Base-by-base conservation (phyloP, 495 filamentous ascomycete species). In the Hamigera avellanea region DNA sequence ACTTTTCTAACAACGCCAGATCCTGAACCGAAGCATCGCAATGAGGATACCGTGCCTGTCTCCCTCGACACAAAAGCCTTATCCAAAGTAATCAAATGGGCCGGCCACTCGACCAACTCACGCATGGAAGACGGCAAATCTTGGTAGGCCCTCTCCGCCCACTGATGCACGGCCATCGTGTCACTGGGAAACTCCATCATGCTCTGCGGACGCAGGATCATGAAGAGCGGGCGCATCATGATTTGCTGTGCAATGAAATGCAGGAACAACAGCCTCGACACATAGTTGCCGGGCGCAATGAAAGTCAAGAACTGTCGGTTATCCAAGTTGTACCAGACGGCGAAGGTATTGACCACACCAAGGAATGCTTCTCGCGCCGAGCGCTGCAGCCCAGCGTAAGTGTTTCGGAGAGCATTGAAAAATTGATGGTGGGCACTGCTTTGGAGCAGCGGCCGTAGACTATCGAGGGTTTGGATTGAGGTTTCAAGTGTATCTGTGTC, bases 201-300 rank as follows among this genome's bases (percentile, higher is more conserved):
- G 4, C 21, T 37, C 23, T 26, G 25, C 12, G 17, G 32, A 4
- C 6, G 25, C n/a, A 42, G 29, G n/a, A 32, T n/a, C 1, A 14
- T 14, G 14, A 38, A 39, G 4, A 50, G 26, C 3, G 61, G 62
- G 3, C 59, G 62, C 67, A 78, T 70, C 49, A 78, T 64, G 35
- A 69, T 57, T 50, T 75, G 69, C 13, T 78, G 35, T 6, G 71
- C 61, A 27, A 78, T 65, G 56, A 73, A 78, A 56, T 80, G 76
- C 25, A 72, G 42, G 10, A 69, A 64, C 6, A 81, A 48, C n/a
- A 78, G 48, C 26, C 70, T 49, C 5, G 57, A 54, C 9, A 65
- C 50, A 40, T 63, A 58, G 46, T 71, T 73, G 19, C 35, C 37
- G 13, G 70, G 61, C 41, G 70, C 59, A 42, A 75, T 59, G 28